Percentiles rank a stretch among this genome's conserved stretches.
Evolutionary conservation across 2,329 filamentous ascomycete species (phyloP).

Genomic region (Verticillium isaacii): DNA sequence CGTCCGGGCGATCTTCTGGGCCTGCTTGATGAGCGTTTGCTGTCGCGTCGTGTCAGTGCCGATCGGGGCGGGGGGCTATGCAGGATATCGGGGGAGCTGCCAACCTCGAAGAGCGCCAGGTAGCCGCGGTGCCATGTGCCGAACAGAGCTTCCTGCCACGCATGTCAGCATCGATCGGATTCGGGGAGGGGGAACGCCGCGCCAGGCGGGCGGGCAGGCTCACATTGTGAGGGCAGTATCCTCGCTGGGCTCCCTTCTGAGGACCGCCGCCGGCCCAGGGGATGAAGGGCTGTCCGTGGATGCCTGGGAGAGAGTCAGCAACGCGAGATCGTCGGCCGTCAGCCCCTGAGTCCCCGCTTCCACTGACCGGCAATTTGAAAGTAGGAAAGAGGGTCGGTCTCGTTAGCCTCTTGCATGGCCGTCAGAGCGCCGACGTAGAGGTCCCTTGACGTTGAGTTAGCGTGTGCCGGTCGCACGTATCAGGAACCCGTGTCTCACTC

Average conservation of each 20-base stretch:
- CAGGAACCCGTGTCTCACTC: constrained; percentile 10
- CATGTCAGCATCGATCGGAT: neutral
- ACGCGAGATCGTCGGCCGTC: neutral
- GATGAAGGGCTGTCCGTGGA: constrained; percentile 57
- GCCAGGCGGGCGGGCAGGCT: neutral
- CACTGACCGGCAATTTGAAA: constrained; percentile 55
- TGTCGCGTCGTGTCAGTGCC: constrained; percentile 3
- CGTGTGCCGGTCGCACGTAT: neutral
- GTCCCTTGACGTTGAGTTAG: constrained; percentile 21
- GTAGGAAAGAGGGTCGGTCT: constrained; percentile 46
- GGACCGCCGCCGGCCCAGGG: constrained; percentile 35
- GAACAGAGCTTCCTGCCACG: constrained; percentile 21
- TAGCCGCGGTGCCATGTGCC: constrained; percentile 16
- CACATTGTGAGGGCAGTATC: constrained; percentile 14
- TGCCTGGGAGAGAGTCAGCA: constrained; percentile 27
- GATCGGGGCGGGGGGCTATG: neutral
- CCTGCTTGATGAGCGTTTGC: constrained; percentile 19
- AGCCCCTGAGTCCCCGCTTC: neutral
- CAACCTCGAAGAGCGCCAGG: constrained; percentile 21
- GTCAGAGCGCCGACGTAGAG: constrained; percentile 56
- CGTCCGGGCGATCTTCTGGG: constrained; percentile 15
- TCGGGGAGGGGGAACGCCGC: no score
- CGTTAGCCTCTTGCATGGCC: constrained; percentile 46
- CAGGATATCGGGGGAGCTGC: neutral
- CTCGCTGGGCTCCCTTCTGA: constrained; percentile 6